These are phyloP conservation scores for Tolypocladium tundrense DNA, from an alignment of 2,329 filamentous ascomycete species.

Conservation along the genomic window DNA sequence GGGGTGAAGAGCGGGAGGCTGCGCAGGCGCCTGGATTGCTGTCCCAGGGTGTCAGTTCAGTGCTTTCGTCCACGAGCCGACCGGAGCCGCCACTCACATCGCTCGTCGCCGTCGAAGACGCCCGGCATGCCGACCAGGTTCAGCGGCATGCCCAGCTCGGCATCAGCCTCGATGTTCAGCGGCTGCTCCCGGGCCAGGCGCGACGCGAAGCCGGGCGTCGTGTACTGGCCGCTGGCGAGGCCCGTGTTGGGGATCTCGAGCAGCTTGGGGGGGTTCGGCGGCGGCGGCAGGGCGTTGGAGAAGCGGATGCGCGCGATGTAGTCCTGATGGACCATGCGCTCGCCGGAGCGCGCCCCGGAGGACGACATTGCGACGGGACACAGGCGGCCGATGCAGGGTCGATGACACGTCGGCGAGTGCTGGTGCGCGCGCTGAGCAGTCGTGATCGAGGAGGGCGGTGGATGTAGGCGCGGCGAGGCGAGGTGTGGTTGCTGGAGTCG, in stretches of 20 bases:
- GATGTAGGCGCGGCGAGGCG: not conserved
- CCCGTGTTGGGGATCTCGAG: constrained; percentile 95
- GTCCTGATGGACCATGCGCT: constrained; percentile 73
- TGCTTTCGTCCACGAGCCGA: not conserved
- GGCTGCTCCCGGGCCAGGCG: constrained; percentile 84
- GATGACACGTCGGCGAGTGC: not conserved
- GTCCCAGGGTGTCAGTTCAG: not conserved
- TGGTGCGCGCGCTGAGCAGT: not conserved
- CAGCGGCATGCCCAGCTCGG: constrained; percentile 94
- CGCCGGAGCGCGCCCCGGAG: constrained; percentile 31
- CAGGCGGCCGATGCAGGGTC: not conserved
- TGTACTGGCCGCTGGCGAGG: constrained; percentile 77
- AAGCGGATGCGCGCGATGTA: constrained; percentile 95
- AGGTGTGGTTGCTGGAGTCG: not conserved
- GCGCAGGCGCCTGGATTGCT: constrained; percentile 75
- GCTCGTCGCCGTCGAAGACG: constrained; percentile 90
- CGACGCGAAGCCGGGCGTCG: constrained; percentile 80
- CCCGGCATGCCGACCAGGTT: constrained; percentile 91
- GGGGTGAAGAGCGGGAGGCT: constrained; percentile 63
- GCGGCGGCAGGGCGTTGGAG: constrained; percentile 89
- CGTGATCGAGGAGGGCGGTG: not conserved
- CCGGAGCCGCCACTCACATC: constrained; percentile 47
- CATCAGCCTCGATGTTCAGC: constrained; percentile 93
- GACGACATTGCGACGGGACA: constrained; percentile 18
- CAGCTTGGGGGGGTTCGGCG: constrained; percentile 89